Conservation (phyloP, 495 filamentous ascomycete species). For the Aspergillus cristatus region DNA sequence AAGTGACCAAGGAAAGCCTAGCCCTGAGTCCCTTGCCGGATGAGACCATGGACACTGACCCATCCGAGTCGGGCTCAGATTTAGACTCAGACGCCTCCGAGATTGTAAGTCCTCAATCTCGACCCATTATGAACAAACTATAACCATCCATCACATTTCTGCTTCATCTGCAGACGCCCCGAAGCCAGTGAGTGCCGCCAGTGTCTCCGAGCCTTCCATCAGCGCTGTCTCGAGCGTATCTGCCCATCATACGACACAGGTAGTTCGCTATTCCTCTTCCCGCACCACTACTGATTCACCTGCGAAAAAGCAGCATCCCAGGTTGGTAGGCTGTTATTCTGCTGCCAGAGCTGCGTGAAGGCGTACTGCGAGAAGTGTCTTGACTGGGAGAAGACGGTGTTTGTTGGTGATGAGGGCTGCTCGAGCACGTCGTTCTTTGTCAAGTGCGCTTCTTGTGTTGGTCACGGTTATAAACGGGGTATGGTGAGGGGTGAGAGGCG, state of each 20-base stretch:
- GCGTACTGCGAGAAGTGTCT: conserved; percentile 57
- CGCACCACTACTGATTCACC: conserved; percentile 48
- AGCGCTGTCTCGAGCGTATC: conserved; percentile 34
- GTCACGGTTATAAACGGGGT: too few relatives aligned
- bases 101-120: conserved; percentile 16
- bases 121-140: background rate
- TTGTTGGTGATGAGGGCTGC: conserved; percentile 28
- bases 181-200: conserved; percentile 38
- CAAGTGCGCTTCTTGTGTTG: conserved; percentile 3
- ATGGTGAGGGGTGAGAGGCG: too few relatives aligned
- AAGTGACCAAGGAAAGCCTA: conserved; percentile 51
- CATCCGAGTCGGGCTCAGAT: conserved; percentile 33
- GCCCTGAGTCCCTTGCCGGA: conserved; percentile 30
- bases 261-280: conserved; percentile 38
- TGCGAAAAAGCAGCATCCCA: conserved; percentile 46
- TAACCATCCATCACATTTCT: conserved; percentile 31
- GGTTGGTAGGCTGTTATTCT: conserved; percentile 51
- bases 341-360: conserved; percentile 47
- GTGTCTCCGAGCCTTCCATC: conserved; percentile 52
- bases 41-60: conserved; percentile 32
- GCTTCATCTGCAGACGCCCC: conserved; percentile 46
- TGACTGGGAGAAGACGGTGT: conserved; percentile 41
- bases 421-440: conserved; percentile 8
- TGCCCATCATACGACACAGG: background rate
- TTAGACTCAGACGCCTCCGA: conserved; percentile 37